phyloP scores from a whole-genome alignment of 768 basidiomycete genomes.

The Tricholoma sp. region DNA sequence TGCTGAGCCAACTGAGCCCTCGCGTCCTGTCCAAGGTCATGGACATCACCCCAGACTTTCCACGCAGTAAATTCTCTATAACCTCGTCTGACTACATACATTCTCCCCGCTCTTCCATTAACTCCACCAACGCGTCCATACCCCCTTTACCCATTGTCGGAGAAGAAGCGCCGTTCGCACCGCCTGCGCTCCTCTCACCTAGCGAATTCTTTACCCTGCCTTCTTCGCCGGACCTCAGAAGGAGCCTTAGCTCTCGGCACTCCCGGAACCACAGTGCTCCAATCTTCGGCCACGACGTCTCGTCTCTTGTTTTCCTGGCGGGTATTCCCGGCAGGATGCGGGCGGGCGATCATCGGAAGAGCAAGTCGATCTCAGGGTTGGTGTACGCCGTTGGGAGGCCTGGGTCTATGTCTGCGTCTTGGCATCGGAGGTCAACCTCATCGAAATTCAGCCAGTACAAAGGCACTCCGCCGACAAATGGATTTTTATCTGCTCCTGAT shows the following conservation, averaged over 20 bases:
- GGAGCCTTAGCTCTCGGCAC: conserved; percentile 10
- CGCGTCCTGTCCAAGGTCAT: conserved; percentile 11
- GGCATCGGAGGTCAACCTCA: not conserved
- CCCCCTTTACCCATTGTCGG: not conserved
- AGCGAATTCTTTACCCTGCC: conserved; percentile 16
- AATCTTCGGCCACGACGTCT: conserved; percentile 9
- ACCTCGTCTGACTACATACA: conserved; percentile 25
- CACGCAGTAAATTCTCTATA: conserved; percentile 27
- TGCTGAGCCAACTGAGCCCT: not conserved
- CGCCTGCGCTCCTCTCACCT: conserved; percentile 8
- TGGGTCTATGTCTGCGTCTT: not conserved
- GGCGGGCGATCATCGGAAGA: conserved; percentile 18
- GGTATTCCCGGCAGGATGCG: conserved; percentile 5
- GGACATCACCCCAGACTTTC: conserved; percentile 23
- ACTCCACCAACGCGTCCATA: conserved; percentile 1
- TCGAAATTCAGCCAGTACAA: not conserved
- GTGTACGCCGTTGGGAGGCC: conserved; percentile 5
- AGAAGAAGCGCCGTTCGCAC: not conserved
- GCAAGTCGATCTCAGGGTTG: conserved; percentile 20
- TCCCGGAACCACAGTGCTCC: conserved; percentile 16
- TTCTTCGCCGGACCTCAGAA: conserved; percentile 6
- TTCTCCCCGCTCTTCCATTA: conserved; percentile 13
- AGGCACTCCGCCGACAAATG: not conserved
- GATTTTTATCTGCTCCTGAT: no score
- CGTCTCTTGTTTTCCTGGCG: not conserved